Conservation (phyloP, 2,329 filamentous ascomycete genomes). For the Penicillium verrucosum region DNA sequence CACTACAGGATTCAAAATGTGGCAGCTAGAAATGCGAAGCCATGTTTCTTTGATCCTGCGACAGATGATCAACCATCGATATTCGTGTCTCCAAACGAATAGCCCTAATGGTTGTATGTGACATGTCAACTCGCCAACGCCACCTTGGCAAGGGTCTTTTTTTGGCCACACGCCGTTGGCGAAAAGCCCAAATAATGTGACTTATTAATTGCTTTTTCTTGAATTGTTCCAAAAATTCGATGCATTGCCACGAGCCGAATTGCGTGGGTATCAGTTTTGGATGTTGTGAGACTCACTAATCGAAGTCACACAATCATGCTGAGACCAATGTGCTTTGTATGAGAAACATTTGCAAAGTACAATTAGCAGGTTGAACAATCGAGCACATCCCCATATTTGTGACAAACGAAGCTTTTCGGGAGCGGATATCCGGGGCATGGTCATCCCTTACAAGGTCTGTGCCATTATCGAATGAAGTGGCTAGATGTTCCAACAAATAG, state of each 20-base stretch:
- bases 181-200: neutral
- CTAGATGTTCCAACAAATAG: neutral
- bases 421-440: neutral
- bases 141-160: neutral
- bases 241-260: neutral
- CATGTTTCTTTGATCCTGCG: neutral
- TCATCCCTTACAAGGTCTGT: neutral
- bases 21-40: neutral
- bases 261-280: neutral
- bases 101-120: neutral
- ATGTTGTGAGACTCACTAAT: neutral
- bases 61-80: neutral
- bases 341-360: neutral
- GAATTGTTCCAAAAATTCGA: neutral
- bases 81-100: neutral
- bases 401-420: neutral
- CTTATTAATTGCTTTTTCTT: neutral
- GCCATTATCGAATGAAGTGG: neutral
- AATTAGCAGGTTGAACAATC: neutral
- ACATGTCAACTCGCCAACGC: neutral
- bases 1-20: neutral
- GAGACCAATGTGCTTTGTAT: neutral
- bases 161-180: neutral
- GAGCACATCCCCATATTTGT: neutral
- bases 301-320: neutral